Percentiles rank a stretch among this genome's conserved stretches.
Conservation (phyloP, 345 rosid species). For the Atalantia buxifolia region DNA sequence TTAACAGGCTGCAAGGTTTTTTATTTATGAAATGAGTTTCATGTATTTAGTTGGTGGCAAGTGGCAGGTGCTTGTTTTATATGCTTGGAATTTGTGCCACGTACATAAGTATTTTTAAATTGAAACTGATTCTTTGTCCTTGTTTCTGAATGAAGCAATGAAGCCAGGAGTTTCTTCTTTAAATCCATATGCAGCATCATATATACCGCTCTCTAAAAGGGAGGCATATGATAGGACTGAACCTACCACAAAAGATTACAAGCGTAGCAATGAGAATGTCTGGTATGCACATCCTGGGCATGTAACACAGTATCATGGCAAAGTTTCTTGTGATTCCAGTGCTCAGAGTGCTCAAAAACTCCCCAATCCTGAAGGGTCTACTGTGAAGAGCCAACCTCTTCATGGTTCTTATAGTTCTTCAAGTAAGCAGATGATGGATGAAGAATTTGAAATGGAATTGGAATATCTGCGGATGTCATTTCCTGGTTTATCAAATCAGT, state of each 20-base stretch:
- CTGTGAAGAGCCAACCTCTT: conserved; percentile 28
- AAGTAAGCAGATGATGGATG: conserved; percentile 49
- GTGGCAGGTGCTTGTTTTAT: not conserved
- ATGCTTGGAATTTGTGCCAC: not conserved
- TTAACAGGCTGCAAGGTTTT: not conserved
- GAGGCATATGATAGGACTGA: conserved; percentile 24
- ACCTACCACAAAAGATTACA: conserved; percentile 15
- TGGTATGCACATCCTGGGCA: conserved; percentile 30
- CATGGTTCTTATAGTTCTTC: conserved; percentile 30
- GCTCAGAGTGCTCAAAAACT: conserved; percentile 22
- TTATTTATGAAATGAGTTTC: not conserved
- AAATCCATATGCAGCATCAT: conserved; percentile 79
- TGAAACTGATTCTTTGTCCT: not conserved
- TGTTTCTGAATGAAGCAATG: conserved; percentile 36
- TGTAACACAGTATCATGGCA: conserved; percentile 26
- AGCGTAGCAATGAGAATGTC: conserved; percentile 23
- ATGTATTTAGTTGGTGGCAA: not conserved
- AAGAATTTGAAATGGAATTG: conserved; percentile 66
- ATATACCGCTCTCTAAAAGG: conserved; percentile 70
- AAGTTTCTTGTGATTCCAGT: conserved; percentile 25
- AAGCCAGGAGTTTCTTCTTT: conserved; percentile 57
- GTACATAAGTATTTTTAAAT: not conserved
- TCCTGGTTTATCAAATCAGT: conserved; percentile 67
- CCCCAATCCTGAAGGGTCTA: conserved; percentile 20
- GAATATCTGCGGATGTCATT: conserved; percentile 62